Base-by-base conservation (phyloP, 352 stramenopile genomes). In the Peronospora destructor region DNA sequence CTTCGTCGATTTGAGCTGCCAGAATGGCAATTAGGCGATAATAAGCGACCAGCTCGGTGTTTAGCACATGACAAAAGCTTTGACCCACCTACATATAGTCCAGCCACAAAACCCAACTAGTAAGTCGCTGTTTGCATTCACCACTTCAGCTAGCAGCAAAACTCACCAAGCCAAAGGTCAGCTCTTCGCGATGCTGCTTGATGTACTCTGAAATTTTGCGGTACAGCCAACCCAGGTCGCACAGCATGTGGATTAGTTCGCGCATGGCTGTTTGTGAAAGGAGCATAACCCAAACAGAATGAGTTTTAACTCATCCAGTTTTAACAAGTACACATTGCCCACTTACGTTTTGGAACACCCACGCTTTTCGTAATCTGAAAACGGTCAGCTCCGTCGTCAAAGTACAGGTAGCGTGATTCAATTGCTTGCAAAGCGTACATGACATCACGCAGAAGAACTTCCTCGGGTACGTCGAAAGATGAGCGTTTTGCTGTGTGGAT, bases 341-440 rank as follows among this genome's bases (percentile, higher is more conserved):
- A 78, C 77, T 42, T 73, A 94, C 84, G 82, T 3, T 78, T 85
- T 30, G 82, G 78, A 2, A 94, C 79, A 4, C 79, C 74, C 6
- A 83, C 79, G 44, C 79, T 74, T 42, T 71, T 59, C 7, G 76
- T 85, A 49, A 94, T 86, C 52, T 92, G 79, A 52, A 92, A 92
- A 14, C 76, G 74, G 37, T 93, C 84, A 7, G 66, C 66, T 30
- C 69, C 66, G 5, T 71, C 62, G 39, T 94, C 84, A 62, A 91
- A 92, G 56, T 84, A 92, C 19, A 94, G 65, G 42, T 94, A 91
- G 17, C 81, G 78, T 11, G 88, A 95, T 39, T 97, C 91, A 45
- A 97, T 96, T 21, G 86, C 91, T 67, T 97, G 89, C 38, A 97
- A 74, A 4, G 85, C 85, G 49, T 93, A 97, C 40, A 97, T 53